Conservation (phyloP, 2,329 filamentous ascomycete genomes). For the Colletotrichum spinosum region DNA sequence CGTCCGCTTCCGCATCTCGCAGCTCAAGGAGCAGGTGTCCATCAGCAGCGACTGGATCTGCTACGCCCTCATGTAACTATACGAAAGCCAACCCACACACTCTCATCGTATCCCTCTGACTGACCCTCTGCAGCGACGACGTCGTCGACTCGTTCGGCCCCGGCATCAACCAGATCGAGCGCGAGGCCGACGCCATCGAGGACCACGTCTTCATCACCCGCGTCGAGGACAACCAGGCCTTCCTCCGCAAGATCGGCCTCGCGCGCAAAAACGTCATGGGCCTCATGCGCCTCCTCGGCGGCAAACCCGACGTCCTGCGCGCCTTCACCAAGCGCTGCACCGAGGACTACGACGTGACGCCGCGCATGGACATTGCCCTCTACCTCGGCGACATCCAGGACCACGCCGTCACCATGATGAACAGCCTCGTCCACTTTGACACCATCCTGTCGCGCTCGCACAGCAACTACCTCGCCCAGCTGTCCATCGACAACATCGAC, state of each 20-base stretch:
- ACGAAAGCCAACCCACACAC: background rate
- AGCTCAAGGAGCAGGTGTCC: constrained; percentile 93
- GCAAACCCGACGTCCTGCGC: constrained; percentile 96
- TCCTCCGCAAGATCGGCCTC: constrained; percentile 89
- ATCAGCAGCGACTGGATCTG: constrained; percentile 98
- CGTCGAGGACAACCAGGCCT: constrained; percentile 87
- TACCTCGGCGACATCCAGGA: constrained; percentile 98
- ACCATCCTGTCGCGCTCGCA: constrained; percentile 96
- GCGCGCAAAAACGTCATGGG: constrained; percentile 95
- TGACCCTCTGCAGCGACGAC: constrained; percentile 73
- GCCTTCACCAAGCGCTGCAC: constrained; percentile 99
- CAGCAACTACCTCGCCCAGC: constrained; percentile 94
- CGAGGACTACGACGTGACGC: constrained; percentile 94
- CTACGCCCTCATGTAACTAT: constrained; percentile 87
- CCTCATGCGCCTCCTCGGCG: constrained; percentile 89
- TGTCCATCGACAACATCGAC: constrained; percentile 90
- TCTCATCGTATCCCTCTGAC: background rate
- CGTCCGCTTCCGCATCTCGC: constrained; percentile 90
- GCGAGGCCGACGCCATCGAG: constrained; percentile 91
- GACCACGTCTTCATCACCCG: constrained; percentile 95
- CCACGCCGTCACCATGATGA: constrained; percentile 99
- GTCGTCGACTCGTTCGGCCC: constrained; percentile 97
- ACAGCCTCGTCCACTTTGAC: constrained; percentile 93
- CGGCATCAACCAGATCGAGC: constrained; percentile 86
- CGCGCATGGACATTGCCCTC: constrained; percentile 94